Evolutionary conservation across 441 rosid species (phyloP).

Genomic region (Euphorbia celastroides): DNA sequence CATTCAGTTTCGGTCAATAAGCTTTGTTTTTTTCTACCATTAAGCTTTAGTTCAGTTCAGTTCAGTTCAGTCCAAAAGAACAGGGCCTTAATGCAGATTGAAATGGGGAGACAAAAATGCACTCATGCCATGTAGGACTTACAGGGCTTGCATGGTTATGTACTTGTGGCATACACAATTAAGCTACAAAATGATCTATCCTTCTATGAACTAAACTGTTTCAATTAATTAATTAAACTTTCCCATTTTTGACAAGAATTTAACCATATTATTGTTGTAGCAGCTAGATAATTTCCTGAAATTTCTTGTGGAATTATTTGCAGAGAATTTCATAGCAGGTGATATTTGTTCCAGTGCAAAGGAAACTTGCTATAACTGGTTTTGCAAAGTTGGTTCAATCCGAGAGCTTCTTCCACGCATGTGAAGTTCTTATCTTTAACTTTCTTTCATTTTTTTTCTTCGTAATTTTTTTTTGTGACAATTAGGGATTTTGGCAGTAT

Average conservation of each 20-base stretch:
- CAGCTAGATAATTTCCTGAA: constrained; percentile 17
- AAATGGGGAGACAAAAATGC: not conserved
- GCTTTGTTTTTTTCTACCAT: no score
- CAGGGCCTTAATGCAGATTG: not conserved
- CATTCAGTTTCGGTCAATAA: no score
- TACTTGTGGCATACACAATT: not conserved
- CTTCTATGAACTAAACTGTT: not conserved
- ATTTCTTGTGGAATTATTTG: constrained; percentile 26
- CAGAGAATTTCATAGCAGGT: constrained; percentile 69
- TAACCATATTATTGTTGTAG: not conserved
- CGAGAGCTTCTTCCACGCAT: constrained; percentile 92
- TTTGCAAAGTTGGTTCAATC: constrained; percentile 77
- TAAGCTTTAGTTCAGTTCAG: no score
- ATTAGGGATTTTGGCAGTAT: not conserved
- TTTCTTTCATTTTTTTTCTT: constrained; percentile 2
- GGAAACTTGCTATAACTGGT: constrained; percentile 96
- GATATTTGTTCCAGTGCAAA: constrained; percentile 66
- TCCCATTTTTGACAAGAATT: not conserved
- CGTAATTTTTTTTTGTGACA: not conserved
- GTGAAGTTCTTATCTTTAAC: constrained; percentile 41
- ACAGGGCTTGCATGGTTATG: not conserved
- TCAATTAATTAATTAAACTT: not conserved
- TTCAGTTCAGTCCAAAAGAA: no score
- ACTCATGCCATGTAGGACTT: not conserved
- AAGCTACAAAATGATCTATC: not conserved